Evolutionary conservation across 805 yeast species (phyloP), one percentile per base, ranked within the genome.

Genomic region (Gaillardinia entomophila): DNA sequence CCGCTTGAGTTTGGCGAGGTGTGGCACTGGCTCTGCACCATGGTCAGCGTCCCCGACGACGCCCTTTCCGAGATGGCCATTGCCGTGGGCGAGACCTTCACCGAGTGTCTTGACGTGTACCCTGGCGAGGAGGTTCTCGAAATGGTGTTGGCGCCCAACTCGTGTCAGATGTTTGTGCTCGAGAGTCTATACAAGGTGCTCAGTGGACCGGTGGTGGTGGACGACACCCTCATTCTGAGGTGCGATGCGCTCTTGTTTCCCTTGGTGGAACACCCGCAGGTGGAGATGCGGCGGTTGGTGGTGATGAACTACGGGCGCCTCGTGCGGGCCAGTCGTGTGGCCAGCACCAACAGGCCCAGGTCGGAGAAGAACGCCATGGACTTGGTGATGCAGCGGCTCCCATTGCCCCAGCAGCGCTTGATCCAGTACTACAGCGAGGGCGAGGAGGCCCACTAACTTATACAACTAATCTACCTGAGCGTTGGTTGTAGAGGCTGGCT

Each of bases 341-440:
- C 40, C 12, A 36, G 33, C 16, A 33, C 39, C 11, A 33, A 46
- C 10, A 49, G 53, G 47, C 14, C 42, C 48, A 27, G 40, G 53
- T 4, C 52, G 6, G 46, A 40, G 6, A 37, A 36, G 14, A 31
- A 33, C 13, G 30, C 31, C 3, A 46, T 55, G 37, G 52, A 48
- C 24, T 38, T 45, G 16, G 50, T 71, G 3, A 53, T 73, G 39
- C 55, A 48, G 22, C 59, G 55, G 35, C 48, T 74, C 24, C 52
- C 68, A 12, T 36, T 46, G 2, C 60, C 74, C 1, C 79, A 75
- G 35, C 53, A 51, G 33, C 70, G 64, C 38, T 48, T 76, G 31
- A 62, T 75, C 12, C 71, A 72, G 34, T 66, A 67, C 40, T 75
- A 72, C 45, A 56, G 62, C 34, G 46, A 48, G 27, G 32, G n/a